Evolutionary conservation across 1,284 basidiomycete genomes (phyloP), one percentile per base, ranked within the genome.

Genomic region (Pseudozyma pruni): DNA sequence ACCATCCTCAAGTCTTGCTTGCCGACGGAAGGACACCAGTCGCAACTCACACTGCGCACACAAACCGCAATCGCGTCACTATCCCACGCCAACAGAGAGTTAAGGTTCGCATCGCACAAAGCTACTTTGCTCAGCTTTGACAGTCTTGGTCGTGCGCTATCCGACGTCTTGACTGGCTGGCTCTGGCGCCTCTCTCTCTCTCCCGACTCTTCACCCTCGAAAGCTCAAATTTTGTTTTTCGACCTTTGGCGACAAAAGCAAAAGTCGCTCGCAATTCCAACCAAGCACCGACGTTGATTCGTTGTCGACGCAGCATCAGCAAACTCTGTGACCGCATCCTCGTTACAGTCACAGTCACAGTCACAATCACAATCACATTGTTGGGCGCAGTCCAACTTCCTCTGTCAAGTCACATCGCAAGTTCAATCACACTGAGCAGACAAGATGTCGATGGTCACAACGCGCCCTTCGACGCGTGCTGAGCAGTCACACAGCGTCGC

Each of bases 361-460:
- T 29, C 22, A 14, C 11, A 38, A 35, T 53, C 35, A 25, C 35
- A 45, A 14, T 29, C 52, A 40, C 33, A 22, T 17, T 22, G 8
- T 14, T 41, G 32, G n/a, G 16, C 2, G n/a, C 38, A n/a, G n/a
- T n/a, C n/a, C n/a, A n/a, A n/a, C 19, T 8, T 20, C 31, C 31
- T 38, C 16, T 17, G 17, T 39, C 22, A 17, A 40, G 34, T 50
- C 55, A 50, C 56, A 33, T 9, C 19, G 22, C 35, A 31, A 29
- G 40, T 16, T 35, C 11, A 14, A 9, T 13, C 16, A 19, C 22
- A 33, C 8, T n/a, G n/a, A n/a, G n/a, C n/a, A n/a, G n/a, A n/a
- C n/a, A n/a, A n/a, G 34, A 61, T 56, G 53, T 56, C 46, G 42
- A 55, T 54, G 45, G 35, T 62, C 46, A 55, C 53, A 32, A 52